Evolutionary conservation across 352 stramenopile species (phyloP), one percentile per base, ranked within the genome.

Genomic region (Plasmopara muralis): DNA sequence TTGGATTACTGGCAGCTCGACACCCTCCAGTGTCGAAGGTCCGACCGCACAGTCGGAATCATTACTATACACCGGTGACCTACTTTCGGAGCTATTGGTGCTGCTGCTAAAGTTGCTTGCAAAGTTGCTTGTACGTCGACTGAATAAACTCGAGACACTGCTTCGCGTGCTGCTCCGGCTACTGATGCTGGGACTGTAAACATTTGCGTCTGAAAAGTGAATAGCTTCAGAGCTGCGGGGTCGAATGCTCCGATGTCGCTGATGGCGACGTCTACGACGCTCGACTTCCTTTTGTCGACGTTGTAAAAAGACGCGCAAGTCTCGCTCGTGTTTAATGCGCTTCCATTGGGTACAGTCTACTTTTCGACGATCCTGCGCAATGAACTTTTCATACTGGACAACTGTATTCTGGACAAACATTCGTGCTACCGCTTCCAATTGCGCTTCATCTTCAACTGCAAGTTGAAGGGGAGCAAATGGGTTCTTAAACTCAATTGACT

Each of bases 361-460:
- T 14, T 66, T 64, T 55, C 59, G 56, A 45, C 73, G 39, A 45
- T 75, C 57, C 4, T 68, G 54, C 38, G 70, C 60, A 16, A 82
- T 64, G 53, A 72, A 81, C 42, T 66, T 61, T 47, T 78, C 66
- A 54, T 83, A 86, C 55, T 83, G 55, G 4, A 64, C 61, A 5
- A 82, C 44, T 9, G 66, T 74, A 35, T 83, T 78, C 8, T 62
- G 50, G 1, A 86, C 70, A 35, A 82, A 74, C n/a, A 67, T 53
- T 9, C 67, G 55, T 16, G 75, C 62, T 6, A 83, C 55, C 3
- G 44, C 52, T 40, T 71, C 66, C 7, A 86, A 66, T 25, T 78
- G 66, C 13, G 45, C 44, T 42, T 69, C 60, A 53, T 81, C 70
- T 43, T 67, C 67, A 4, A 50, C 40, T 7, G 64, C 57, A 30